phyloP scores from a whole-genome alignment of 2,329 filamentous ascomycete genomes.

The Fonsecaea monophora region DNA sequence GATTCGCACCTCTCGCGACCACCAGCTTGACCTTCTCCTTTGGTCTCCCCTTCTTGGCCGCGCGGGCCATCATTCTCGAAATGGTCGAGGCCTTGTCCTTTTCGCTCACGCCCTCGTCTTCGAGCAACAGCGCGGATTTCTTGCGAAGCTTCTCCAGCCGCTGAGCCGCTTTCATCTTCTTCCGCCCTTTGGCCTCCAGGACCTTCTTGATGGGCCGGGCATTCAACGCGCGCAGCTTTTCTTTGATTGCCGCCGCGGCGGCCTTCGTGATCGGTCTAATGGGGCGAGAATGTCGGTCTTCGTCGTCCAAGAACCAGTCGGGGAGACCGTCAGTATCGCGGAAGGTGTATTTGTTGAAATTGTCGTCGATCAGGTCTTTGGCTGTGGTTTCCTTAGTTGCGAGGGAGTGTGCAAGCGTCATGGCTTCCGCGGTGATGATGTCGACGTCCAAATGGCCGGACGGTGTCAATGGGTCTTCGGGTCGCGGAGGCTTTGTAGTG shows the following conservation, averaged over 20 bases:
- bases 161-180: slow-evolving; percentile 95
- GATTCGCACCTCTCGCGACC: slow-evolving; percentile 83
- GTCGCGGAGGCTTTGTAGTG: slow-evolving; percentile 13
- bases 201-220: slow-evolving; percentile 99
- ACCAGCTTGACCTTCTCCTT: slow-evolving; percentile 84
- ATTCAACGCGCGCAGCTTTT: slow-evolving; percentile 90
- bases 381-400: slow-evolving; percentile 83
- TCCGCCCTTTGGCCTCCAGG: slow-evolving; percentile 90
- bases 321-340: slow-evolving; percentile 90
- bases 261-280: slow-evolving; percentile 91
- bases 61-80: slow-evolving; percentile 78
- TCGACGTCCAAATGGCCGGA: slow-evolving; percentile 76
- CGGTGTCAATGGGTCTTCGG: slow-evolving; percentile 49
- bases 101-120: slow-evolving; percentile 91
- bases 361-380: slow-evolving; percentile 83
- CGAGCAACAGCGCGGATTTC: slow-evolving; percentile 89
- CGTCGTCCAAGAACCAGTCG: slow-evolving; percentile 98
- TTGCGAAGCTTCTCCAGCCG: slow-evolving; percentile 92
- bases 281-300: slow-evolving; percentile 78
- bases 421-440: slow-evolving; percentile 98
- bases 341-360: slow-evolving; percentile 91
- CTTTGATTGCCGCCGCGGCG: slow-evolving; percentile 88
- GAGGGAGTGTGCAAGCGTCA: slow-evolving; percentile 93
- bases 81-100: slow-evolving; percentile 93
- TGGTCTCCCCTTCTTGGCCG: slow-evolving; percentile 71